Percentiles rank a stretch among this genome's conserved stretches.
phyloP scores from a whole-genome alignment of 108 stramenopile genomes.

The Schizochytrium sp. region DNA sequence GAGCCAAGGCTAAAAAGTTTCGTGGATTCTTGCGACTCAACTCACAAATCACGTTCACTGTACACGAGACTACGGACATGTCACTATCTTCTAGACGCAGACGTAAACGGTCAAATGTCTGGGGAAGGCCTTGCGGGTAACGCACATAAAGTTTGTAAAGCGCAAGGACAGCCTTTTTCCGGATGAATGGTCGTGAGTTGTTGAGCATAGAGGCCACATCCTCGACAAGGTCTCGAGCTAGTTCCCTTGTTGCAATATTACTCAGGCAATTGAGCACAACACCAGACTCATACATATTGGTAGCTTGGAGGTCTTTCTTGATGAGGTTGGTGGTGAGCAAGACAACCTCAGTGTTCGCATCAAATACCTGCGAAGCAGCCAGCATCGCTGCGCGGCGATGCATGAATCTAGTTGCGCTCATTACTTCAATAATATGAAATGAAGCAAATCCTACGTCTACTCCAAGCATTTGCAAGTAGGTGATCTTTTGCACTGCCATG shows the following conservation, averaged over 20 bases:
- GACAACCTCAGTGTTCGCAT: slow-evolving; percentile 93
- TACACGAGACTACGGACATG: slow-evolving; percentile 92
- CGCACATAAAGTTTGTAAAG: slow-evolving; percentile 96
- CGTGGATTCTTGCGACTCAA: slow-evolving; percentile 94
- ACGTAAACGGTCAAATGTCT: slow-evolving; percentile 93
- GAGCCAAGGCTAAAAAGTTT: slow-evolving; percentile 96
- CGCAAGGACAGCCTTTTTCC: slow-evolving; percentile 95
- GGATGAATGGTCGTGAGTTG: slow-evolving; percentile 90
- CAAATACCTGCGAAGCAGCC: slow-evolving; percentile 92
- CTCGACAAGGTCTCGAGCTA: slow-evolving; percentile 89
- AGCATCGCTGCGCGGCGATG: slow-evolving; percentile 95
- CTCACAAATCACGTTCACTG: slow-evolving; percentile 98
- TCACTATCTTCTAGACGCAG: slow-evolving; percentile 88
- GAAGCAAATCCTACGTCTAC: slow-evolving; percentile 96
- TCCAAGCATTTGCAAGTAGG: slow-evolving; percentile 95
- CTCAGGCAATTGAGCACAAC: slow-evolving; percentile 95
- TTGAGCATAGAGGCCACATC: slow-evolving; percentile 86
- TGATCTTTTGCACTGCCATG: slow-evolving; percentile 95
- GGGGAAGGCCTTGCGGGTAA: slow-evolving; percentile 97
- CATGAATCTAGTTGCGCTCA: slow-evolving; percentile 91
- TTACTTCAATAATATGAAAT: slow-evolving; percentile 93
- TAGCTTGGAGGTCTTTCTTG: slow-evolving; percentile 93
- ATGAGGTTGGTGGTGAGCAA: slow-evolving; percentile 95
- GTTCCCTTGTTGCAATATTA: slow-evolving; percentile 95
- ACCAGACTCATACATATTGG: slow-evolving; percentile 91